A percentile compares a stretch with the other conserved stretches of the same genome.
Evolutionary conservation across 176 grass and related monocot genomes (phyloP).

Genomic region (Thinopyrum elongatum): DNA sequence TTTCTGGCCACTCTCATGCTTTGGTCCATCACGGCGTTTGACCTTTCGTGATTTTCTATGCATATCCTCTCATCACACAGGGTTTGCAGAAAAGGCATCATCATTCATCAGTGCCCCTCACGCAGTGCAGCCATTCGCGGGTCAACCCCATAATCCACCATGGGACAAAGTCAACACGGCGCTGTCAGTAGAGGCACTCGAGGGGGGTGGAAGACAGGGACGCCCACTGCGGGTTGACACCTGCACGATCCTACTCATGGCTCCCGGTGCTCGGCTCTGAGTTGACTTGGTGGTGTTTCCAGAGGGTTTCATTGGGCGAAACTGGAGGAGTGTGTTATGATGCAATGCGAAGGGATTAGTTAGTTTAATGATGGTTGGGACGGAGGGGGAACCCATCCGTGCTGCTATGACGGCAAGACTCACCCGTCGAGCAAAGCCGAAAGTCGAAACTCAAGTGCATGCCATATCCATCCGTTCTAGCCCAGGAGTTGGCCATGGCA

Average conservation of each 20-base stretch:
- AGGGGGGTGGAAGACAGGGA: constrained; percentile 11
- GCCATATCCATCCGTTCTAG: background rate
- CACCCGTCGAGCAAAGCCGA: too few species aligned
- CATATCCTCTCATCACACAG: constrained; percentile 22
- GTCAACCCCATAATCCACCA: constrained; percentile 47
- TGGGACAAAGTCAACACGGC: constrained; percentile 25
- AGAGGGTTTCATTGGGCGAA: background rate
- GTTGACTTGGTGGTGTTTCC: constrained; percentile 37
- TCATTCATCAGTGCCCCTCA: background rate
- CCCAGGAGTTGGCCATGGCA: constrained; percentile 37
- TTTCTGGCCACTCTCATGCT: constrained; percentile 40
- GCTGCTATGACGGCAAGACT: too few species aligned
- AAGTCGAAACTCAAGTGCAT: background rate
- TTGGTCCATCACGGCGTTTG: constrained; percentile 40
- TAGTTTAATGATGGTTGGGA: constrained; percentile 18
- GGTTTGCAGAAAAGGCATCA: constrained; percentile 13
- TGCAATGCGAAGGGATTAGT: constrained; percentile 24
- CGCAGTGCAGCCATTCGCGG: constrained; percentile 13
- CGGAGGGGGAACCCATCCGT: constrained; percentile 18
- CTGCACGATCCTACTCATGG: constrained; percentile 33
- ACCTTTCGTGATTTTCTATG: constrained; percentile 31
- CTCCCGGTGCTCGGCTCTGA: background rate
- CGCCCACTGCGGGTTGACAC: constrained; percentile 39
- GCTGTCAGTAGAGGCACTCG: constrained; percentile 37
- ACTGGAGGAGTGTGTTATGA: constrained; percentile 2